Evolutionary conservation across 306 rosid genomes (phyloP).

Genomic region (Malus orientalis): DNA sequence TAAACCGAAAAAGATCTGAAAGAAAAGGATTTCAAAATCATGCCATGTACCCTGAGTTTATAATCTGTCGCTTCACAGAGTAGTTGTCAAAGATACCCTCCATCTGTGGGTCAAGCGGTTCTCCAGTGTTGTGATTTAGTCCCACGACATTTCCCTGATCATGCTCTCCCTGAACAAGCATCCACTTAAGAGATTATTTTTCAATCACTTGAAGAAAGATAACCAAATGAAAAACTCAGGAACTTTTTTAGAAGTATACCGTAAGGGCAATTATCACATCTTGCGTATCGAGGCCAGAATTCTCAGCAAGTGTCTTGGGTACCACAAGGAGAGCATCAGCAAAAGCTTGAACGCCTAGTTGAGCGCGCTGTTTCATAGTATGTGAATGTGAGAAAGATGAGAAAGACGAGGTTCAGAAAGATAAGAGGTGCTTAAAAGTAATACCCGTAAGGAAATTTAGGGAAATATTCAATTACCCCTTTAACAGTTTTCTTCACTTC

Average conservation of each 20-base stretch:
- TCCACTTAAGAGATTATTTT: neutral
- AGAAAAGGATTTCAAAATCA: neutral
- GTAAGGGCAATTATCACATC: slow-evolving; percentile 81
- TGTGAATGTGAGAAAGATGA: slow-evolving; percentile 4
- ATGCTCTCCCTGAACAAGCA: slow-evolving; percentile 77
- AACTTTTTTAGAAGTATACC: slow-evolving; percentile 26
- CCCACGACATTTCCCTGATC: slow-evolving; percentile 79
- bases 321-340: slow-evolving; percentile 97
- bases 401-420: neutral
- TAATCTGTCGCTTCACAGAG: slow-evolving; percentile 87
- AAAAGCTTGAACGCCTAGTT: slow-evolving; percentile 93
- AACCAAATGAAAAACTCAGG: neutral
- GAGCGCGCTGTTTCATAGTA: slow-evolving; percentile 75
- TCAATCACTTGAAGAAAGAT: neutral
- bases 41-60: slow-evolving; percentile 67
- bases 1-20: neutral
- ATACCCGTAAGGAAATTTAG: neutral
- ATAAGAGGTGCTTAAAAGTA: neutral
- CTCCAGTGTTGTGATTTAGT: slow-evolving; percentile 78
- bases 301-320: slow-evolving; percentile 94
- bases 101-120: slow-evolving; percentile 82
- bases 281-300: slow-evolving; percentile 92
- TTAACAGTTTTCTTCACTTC: slow-evolving; percentile 90
- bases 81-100: slow-evolving; percentile 98
- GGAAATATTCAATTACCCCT: slow-evolving; percentile 61